Evolutionary conservation across 495 filamentous ascomycete genomes (phyloP).

Genomic region (Aspergillus bertholletiae): DNA sequence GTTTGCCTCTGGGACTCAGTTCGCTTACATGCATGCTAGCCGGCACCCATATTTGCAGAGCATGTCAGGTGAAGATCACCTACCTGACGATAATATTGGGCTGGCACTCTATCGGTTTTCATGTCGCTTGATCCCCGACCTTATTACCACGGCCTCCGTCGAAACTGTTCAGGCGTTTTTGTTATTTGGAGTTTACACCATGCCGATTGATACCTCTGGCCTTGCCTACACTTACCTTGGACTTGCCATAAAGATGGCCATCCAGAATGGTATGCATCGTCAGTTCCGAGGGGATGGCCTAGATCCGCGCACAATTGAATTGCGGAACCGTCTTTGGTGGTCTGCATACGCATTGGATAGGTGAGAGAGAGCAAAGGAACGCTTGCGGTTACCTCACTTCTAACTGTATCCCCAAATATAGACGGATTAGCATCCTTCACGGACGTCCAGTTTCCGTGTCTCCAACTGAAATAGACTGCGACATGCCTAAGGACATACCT

Average conservation of each 20-base stretch:
- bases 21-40: constrained; percentile 18
- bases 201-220: constrained; percentile 48
- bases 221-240: constrained; percentile 51
- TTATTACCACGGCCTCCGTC: constrained; percentile 47
- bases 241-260: constrained; percentile 46
- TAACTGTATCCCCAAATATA: neutral
- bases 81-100: constrained; percentile 7
- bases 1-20: constrained; percentile 19
- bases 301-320: constrained; percentile 38
- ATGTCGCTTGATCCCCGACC: constrained; percentile 41
- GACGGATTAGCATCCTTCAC: constrained; percentile 44
- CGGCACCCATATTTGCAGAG: neutral
- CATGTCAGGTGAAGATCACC: neutral
- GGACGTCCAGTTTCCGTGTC: constrained; percentile 44
- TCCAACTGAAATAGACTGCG: constrained; percentile 43
- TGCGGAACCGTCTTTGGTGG: constrained; percentile 50
- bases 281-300: constrained; percentile 44
- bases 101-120: constrained; percentile 15
- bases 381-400: constrained; percentile 1
- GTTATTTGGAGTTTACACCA: constrained; percentile 47
- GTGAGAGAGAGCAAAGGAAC: constrained; percentile 17
- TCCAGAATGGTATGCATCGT: constrained; percentile 53
- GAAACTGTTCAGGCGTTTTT: constrained; percentile 51
- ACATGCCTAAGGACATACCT: constrained; percentile 42
- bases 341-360: constrained; percentile 50